phyloP scores from a whole-genome alignment of 768 basidiomycete species.

The Mycena floridula region DNA sequence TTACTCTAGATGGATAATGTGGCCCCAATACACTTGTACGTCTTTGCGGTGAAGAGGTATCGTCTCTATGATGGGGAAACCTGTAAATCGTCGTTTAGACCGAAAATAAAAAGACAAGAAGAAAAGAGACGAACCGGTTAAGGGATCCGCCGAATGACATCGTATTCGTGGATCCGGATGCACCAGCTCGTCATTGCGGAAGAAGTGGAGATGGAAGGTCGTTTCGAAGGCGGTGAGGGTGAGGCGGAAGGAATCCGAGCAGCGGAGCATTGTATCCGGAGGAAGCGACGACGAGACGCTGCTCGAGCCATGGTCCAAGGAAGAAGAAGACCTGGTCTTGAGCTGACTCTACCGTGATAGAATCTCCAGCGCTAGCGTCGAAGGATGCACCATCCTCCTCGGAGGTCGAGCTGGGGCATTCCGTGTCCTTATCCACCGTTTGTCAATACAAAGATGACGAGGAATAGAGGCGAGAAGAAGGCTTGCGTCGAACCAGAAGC shows the following conservation, averaged over 20 bases:
- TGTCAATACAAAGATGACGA: no score
- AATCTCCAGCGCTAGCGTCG: conserved; percentile 49
- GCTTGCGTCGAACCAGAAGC: no score
- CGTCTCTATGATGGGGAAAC: not conserved
- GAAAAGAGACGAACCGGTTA: conserved; percentile 58
- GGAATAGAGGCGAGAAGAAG: no score
- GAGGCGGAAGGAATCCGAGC: conserved; percentile 67
- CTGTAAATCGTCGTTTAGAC: conserved; percentile 70
- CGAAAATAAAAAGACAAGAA: conserved; percentile 56
- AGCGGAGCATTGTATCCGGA: conserved; percentile 47
- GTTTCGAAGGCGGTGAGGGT: conserved; percentile 61
- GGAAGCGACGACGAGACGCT: conserved; percentile 19
- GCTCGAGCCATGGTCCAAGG: no score
- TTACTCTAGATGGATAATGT: no score
- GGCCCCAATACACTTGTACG: no score
- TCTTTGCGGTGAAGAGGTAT: not conserved
- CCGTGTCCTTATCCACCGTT: no score
- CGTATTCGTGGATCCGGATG: conserved; percentile 73
- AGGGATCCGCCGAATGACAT: conserved; percentile 44
- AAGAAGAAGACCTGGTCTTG: no score
- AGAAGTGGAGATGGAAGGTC: conserved; percentile 65
- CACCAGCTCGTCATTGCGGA: conserved; percentile 72
- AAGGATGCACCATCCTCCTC: conserved; percentile 44
- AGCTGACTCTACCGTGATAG: conserved; percentile 42
- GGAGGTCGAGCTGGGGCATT: no score